These are phyloP conservation scores for Scleroderma bovista DNA, from an alignment of 768 basidiomycete genomes.

Conservation along the genomic window DNA sequence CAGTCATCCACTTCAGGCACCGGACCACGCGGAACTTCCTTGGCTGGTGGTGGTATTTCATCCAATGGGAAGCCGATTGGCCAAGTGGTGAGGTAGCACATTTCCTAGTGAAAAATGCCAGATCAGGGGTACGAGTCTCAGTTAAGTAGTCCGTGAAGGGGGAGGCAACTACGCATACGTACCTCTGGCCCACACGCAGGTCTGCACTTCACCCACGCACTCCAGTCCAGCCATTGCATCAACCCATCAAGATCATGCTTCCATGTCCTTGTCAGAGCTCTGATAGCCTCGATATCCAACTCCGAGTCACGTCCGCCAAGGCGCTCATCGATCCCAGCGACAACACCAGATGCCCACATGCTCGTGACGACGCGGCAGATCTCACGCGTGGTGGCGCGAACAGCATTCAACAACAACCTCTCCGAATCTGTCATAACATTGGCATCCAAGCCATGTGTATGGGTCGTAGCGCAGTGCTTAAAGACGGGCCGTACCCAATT, in stretches of 20 bases:
- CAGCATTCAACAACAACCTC: conserved; percentile 10
- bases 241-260: conserved; percentile 27
- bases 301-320: conserved; percentile 3
- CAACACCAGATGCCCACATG: conserved; percentile 42
- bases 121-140: no score
- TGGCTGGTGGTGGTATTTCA: no score
- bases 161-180: conserved; percentile 4
- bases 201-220: conserved; percentile 42
- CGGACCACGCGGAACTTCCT: no score
- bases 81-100: conserved; percentile 25
- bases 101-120: conserved; percentile 17
- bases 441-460: conserved; percentile 12
- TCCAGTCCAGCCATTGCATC: conserved; percentile 52
- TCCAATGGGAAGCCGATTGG: conserved; percentile 6
- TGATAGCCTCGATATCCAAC: conserved; percentile 1
- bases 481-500: conserved; percentile 30
- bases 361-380: conserved; percentile 41
- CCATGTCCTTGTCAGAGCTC: conserved; percentile 28
- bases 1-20: no score
- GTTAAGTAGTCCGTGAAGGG: background rate
- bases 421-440: conserved; percentile 25
- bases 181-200: conserved; percentile 45
- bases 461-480: conserved; percentile 26
- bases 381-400: conserved; percentile 35
- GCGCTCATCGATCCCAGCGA: conserved; percentile 11